Evolutionary conservation across 768 basidiomycete species (phyloP).

Genomic region (Coprinellus aureogranulatus): DNA sequence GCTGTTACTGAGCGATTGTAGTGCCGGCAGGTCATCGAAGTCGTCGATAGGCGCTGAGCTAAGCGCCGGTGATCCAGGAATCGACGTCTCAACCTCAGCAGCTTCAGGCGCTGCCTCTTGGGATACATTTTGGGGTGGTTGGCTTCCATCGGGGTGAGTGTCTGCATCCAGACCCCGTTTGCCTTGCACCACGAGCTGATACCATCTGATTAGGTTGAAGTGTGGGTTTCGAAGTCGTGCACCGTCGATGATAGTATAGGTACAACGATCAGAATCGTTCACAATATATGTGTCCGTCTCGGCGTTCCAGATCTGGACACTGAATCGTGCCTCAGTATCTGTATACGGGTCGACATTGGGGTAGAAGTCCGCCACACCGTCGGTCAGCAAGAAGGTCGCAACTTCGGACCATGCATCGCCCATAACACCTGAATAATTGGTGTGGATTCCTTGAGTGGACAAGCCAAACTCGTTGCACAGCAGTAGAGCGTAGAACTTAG

Average conservation of each 20-base stretch:
- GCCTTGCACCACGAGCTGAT: background rate
- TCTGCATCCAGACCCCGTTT: background rate
- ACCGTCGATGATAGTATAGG: background rate
- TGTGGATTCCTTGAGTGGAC: background rate
- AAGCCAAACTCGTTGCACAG: background rate
- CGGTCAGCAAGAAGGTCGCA: background rate
- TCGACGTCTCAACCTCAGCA: background rate
- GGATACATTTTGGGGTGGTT: background rate
- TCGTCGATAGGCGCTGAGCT: background rate
- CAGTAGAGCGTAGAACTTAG: background rate
- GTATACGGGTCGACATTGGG: background rate
- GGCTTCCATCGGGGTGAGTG: background rate
- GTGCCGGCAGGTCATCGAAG: background rate
- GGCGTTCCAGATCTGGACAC: background rate
- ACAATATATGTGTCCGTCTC: background rate
- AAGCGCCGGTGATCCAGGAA: background rate
- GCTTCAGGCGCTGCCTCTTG: background rate
- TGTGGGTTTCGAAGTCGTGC: background rate
- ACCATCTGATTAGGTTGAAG: conserved; percentile 1
- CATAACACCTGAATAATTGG: background rate
- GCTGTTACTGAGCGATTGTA: background rate
- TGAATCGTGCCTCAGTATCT: background rate
- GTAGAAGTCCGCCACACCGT: background rate
- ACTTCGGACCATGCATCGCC: background rate
- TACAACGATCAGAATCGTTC: background rate